phyloP scores from a whole-genome alignment of 305 asterid species.

The Fraxinus sp. region DNA sequence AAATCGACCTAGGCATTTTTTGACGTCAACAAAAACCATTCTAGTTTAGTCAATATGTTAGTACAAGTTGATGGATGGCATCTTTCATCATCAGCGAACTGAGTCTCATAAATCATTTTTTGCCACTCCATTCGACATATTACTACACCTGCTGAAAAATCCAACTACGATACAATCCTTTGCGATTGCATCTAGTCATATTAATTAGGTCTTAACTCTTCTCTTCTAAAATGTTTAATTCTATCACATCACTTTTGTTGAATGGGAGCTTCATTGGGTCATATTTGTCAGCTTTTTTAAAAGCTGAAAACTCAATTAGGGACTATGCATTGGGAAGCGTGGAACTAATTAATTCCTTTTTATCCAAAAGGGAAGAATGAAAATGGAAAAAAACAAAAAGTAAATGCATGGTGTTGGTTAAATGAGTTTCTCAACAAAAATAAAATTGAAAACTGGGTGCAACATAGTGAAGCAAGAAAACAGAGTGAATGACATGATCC shows the following conservation, averaged over 20 bases:
- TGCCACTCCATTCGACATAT: background rate
- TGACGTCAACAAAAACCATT: background rate
- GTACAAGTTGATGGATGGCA: too few relatives aligned
- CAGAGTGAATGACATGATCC: background rate
- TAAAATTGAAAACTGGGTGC: background rate
- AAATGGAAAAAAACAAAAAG: background rate
- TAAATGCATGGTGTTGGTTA: background rate
- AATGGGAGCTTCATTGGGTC: background rate
- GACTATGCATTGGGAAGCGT: background rate
- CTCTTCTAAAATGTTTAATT: background rate
- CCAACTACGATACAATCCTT: background rate
- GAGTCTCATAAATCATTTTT: background rate
- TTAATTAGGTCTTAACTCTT: background rate
- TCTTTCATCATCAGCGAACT: background rate
- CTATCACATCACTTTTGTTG: background rate
- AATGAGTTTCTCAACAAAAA: conserved; percentile 8
- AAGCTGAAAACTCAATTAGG: background rate
- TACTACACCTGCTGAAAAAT: background rate
- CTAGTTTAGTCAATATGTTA: background rate
- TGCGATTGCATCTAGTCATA: background rate
- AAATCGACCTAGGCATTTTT: background rate
- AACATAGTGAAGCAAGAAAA: conserved; percentile 16
- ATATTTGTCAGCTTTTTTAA: background rate
- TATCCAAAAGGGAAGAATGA: background rate
- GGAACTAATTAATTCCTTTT: background rate